Evolutionary conservation across 1,284 basidiomycete genomes (phyloP).

Genomic region (Ceratobasidium sp.): DNA sequence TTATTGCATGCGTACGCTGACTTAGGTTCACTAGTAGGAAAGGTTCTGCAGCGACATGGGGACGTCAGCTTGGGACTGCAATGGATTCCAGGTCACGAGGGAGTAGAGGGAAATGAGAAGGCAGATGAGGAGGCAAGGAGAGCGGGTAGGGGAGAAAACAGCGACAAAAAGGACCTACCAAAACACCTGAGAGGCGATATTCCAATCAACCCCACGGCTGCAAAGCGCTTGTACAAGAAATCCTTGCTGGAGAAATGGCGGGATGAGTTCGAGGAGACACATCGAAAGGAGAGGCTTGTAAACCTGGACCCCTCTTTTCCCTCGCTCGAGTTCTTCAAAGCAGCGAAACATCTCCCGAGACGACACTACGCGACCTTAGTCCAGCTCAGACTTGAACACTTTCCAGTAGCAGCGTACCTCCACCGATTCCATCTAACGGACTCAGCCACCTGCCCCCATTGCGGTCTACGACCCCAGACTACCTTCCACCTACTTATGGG

Average conservation of each 20-base stretch:
- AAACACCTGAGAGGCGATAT: background rate
- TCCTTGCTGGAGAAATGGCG: background rate
- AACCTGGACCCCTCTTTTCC: background rate
- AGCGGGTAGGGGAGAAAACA: background rate
- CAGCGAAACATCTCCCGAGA: background rate
- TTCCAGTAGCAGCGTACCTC: background rate
- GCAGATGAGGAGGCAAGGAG: slow-evolving; percentile 27
- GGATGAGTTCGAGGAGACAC: background rate
- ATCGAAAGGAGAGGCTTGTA: too few relatives aligned
- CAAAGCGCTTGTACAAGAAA: background rate
- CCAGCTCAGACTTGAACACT: background rate
- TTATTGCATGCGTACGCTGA: slow-evolving; percentile 8
- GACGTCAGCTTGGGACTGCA: background rate
- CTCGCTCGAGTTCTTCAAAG: background rate
- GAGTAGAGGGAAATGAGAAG: slow-evolving; percentile 24
- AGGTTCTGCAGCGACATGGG: background rate
- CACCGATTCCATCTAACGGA: background rate
- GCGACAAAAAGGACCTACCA: background rate
- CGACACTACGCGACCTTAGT: background rate
- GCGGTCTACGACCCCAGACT: background rate
- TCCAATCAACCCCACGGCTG: slow-evolving; percentile 10
- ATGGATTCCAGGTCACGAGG: slow-evolving; percentile 32
- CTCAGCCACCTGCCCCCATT: background rate
- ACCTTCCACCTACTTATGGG: background rate
- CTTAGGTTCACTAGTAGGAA: background rate